phyloP scores from a whole-genome alignment of 306 rosid species.

The Sophora flavescens region DNA sequence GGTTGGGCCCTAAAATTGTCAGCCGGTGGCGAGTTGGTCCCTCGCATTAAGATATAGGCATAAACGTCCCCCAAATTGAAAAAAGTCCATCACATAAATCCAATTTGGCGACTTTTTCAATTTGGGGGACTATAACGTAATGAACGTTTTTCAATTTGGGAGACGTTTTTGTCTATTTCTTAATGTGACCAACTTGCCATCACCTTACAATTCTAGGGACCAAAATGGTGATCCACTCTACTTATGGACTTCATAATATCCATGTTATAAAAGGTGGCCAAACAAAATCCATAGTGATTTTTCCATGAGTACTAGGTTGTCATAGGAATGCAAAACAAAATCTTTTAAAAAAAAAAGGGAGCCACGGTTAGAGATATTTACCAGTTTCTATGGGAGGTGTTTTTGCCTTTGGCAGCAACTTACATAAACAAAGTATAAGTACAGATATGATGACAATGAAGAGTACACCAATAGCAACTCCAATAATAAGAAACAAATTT shows the following conservation, averaged over 20 bases:
- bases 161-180: too few species aligned
- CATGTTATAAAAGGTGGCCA: slow-evolving; percentile 27
- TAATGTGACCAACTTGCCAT: too few species aligned
- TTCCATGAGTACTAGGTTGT: slow-evolving; percentile 27
- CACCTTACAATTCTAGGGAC: too few species aligned
- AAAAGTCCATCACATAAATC: too few species aligned
- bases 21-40: too few species aligned
- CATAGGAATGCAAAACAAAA: slow-evolving; percentile 36
- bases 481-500: slow-evolving; percentile 70
- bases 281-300: slow-evolving; percentile 2
- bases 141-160: too few species aligned
- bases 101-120: too few species aligned
- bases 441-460: slow-evolving; percentile 67
- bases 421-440: slow-evolving; percentile 69
- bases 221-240: too few species aligned
- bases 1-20: too few species aligned
- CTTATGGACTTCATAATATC: slow-evolving; percentile 15
- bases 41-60: too few species aligned
- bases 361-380: slow-evolving; percentile 49
- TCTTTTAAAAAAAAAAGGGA: not conserved
- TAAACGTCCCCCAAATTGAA: too few species aligned
- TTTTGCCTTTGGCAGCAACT: slow-evolving; percentile 57
- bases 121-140: too few species aligned
- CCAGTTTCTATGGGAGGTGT: slow-evolving; percentile 68
- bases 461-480: slow-evolving; percentile 74